These are phyloP conservation scores for Citrullus colocynthis DNA, from an alignment of 306 rosid species.

Conservation along the genomic window DNA sequence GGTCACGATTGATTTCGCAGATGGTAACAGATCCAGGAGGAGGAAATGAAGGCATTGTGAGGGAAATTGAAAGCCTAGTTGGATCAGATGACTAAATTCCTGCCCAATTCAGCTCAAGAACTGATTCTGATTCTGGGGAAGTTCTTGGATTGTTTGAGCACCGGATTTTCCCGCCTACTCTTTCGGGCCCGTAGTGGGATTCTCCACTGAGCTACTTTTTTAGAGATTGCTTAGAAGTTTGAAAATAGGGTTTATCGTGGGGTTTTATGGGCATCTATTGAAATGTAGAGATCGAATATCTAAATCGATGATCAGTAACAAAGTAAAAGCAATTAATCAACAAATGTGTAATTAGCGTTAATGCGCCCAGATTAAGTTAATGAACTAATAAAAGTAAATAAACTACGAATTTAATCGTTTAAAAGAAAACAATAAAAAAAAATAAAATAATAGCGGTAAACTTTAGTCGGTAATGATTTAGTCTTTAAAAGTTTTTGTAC, in stretches of 20 bases:
- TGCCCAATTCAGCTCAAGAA: not conserved
- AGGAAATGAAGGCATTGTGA: constrained; percentile 69
- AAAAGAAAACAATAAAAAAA: no score
- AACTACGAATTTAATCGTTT: no score
- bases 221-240: not conserved
- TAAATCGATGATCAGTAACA: no score
- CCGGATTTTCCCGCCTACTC: not conserved
- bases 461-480: no score
- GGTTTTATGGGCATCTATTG: not conserved
- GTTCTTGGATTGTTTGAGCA: not conserved
- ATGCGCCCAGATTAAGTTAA: no score
- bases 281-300: no score
- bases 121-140: not conserved
- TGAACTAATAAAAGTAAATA: no score
- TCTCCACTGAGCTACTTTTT: not conserved
- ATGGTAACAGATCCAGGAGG: constrained; percentile 65
- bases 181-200: not conserved
- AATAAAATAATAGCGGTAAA: no score
- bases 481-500: no score
- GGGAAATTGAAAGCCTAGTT: not conserved
- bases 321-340: no score
- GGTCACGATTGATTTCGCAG: constrained; percentile 90
- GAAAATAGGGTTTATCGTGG: not conserved
- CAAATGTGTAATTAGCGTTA: no score
- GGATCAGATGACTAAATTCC: not conserved